Evolutionary conservation across 345 rosid genomes (phyloP), one percentile per base, ranked within the genome.

Genomic region (Salix viminalis): DNA sequence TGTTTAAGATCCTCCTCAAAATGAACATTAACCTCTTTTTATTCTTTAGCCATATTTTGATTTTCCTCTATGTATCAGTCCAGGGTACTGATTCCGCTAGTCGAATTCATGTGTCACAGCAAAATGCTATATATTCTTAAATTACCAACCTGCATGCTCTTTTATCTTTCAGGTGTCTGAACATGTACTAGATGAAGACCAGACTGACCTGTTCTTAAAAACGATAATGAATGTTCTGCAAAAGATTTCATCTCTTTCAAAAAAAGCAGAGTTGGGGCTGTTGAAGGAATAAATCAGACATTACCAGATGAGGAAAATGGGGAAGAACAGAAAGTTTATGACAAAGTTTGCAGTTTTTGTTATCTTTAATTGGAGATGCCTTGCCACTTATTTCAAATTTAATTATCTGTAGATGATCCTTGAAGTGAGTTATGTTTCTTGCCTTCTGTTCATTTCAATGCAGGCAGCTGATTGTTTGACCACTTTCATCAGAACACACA

Each of bases 111-210:
- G 21, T 52, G 13, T 58, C 32, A 23, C 23, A 30, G 36, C 11
- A 65, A 58, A 26, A 75, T 15, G 67, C 0, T 28, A 16, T 39
- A 42, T 42, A 42, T 42, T 42, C 12, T 42, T 11, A 42, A 42
- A 42, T 37, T 5, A 15, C 66, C 19, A 5, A 39, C 42, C 15
- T 54, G 9, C 2, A 18, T 23, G 37, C 41, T 18, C 64, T 58
- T 42, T 46, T 42, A 12, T 21, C 44, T 70, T 70, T 77, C 79
- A 77, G 79, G 21, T 77, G 5, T 70, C 79, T 30, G 65, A 58
- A 70, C 69, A 69, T 28, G 46, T 32, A n/a, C 32, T 77, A 28
- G 32, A 70, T 6, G 26, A 39, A 77, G 62, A 46, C 26, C 69
- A 77, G 64, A n/a, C 65, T 26, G 36, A 36, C 32, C 28, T n/a